Conservation (phyloP, 441 rosid species). For the Macaranga tanarius region DNA sequence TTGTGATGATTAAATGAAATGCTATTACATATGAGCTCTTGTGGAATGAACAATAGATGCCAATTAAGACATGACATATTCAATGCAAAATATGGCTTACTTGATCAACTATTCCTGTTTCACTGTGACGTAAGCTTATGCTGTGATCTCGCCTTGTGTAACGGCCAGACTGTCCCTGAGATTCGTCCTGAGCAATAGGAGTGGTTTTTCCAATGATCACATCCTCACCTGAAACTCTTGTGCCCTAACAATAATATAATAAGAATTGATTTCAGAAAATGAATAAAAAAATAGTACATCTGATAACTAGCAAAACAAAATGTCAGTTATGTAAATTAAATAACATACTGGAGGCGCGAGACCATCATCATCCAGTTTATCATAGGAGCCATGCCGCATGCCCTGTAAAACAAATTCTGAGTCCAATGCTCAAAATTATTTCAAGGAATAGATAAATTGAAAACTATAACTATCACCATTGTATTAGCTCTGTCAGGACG, state of each 20-base stretch:
- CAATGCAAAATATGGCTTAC: constrained; percentile 39
- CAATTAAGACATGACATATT: neutral
- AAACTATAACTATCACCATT: constrained; percentile 50
- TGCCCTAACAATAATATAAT: constrained; percentile 55
- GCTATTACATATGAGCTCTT: neutral
- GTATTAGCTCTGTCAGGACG: constrained; percentile 91
- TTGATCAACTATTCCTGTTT: constrained; percentile 97
- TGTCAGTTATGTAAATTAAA: neutral
- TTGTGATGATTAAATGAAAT: neutral
- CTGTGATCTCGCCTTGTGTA: constrained; percentile 92
- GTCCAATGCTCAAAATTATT: constrained; percentile 21
- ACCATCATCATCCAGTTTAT: constrained; percentile 97
- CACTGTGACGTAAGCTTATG: constrained; percentile 95
- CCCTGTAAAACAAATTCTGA: constrained; percentile 53
- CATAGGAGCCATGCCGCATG: constrained; percentile 98
- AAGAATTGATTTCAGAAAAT: constrained; percentile 18
- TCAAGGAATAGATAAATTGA: constrained; percentile 1
- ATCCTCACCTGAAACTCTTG: constrained; percentile 96
- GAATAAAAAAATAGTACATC: neutral
- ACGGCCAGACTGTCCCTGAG: constrained; percentile 83
- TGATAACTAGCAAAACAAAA: neutral
- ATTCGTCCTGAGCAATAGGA: constrained; percentile 90
- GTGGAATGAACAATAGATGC: neutral
- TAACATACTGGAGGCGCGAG: constrained; percentile 93
- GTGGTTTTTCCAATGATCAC: constrained; percentile 97